Evolutionary conservation across 2,329 filamentous ascomycete genomes (phyloP), one percentile per base, ranked within the genome.

Genomic region (Balansia obtecta): DNA sequence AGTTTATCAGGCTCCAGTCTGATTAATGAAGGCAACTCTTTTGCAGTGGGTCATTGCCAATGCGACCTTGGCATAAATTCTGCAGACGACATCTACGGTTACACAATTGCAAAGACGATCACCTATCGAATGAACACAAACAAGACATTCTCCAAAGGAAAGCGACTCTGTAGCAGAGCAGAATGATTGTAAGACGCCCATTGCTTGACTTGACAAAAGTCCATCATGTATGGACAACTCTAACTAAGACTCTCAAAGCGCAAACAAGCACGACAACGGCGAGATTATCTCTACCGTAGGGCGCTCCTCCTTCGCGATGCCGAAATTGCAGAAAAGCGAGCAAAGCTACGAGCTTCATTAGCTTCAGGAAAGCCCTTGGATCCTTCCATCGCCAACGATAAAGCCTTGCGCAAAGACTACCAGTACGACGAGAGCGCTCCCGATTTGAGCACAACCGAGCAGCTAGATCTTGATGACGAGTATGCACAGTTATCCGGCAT

Each of bases 401-500:
- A 88, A 67, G 65, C 77, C 32, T 71, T 98, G 50, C 80, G 90
- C 42, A 83, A 87, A 63, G 88, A 97, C 65, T 96, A 86, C 70
- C 89, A 90, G 63, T 98, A 91, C 65, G 93, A 98, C 64, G 91
- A 96, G 68, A 87, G 88, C 4, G 72, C 80, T 22, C 76, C 77
- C 20, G 85, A 89, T 58, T 70, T 82, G 50, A 81, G 75, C 3
- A 72, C 74, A 16, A 77, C 87, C 51, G 83, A 88, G 51, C 76
- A 84, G 63, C 68, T 88, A 16, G 84, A 87, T 50, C 69, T 94
- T 18, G 88, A 94, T 63, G 88, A 95, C 61, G 91, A 97, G 70
- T 97, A 96, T 65, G 81, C 85, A 22, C 82, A 90, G 57, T 79
- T 96, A 1, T 93, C 86, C n/a, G 93, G 93, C 33, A 81, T 97